These are phyloP conservation scores for Persicaria tinctoria DNA, from an alignment of 148 eudicot genomes.

Conservation along the genomic window DNA sequence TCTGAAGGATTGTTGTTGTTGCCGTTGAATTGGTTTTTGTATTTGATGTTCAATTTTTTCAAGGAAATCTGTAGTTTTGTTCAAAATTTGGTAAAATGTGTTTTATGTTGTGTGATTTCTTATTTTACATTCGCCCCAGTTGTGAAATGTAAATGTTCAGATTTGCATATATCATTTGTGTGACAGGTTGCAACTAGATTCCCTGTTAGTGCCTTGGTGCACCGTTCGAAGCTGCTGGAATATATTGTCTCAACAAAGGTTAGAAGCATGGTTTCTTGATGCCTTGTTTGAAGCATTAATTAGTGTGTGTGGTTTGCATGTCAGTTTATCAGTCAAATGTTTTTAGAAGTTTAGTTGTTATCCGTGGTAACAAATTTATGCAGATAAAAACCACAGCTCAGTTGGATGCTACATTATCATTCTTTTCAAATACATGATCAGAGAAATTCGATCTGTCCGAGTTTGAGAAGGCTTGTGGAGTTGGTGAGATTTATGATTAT, in stretches of 20 bases:
- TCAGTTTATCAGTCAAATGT: neutral
- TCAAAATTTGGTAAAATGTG: too few relatives aligned
- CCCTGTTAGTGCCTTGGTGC: slow-evolving; percentile 79
- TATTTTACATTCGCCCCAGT: too few relatives aligned
- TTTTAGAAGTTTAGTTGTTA: neutral
- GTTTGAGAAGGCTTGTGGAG: slow-evolving; percentile 87
- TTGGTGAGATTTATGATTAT: slow-evolving; percentile 18
- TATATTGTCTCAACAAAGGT: too few relatives aligned
- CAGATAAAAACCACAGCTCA: slow-evolving; percentile 91
- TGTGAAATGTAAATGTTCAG: neutral
- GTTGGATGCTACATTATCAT: slow-evolving; percentile 82
- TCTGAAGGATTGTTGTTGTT: too few relatives aligned
- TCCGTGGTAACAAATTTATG: slow-evolving; percentile 3
- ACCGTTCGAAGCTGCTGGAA: slow-evolving; percentile 48
- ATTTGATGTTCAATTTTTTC: too few relatives aligned
- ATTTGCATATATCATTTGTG: neutral
- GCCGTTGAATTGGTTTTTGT: too few relatives aligned
- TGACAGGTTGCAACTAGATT: slow-evolving; percentile 80
- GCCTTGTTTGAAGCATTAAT: neutral
- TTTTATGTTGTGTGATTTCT: too few relatives aligned
- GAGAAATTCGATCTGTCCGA: slow-evolving; percentile 45
- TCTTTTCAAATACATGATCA: slow-evolving; percentile 51
- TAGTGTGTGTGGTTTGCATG: neutral
- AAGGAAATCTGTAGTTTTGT: too few relatives aligned
- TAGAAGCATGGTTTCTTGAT: too few relatives aligned